Percentiles rank a stretch among this genome's conserved stretches.
Evolutionary conservation across 2,329 filamentous ascomycete species (phyloP).

Genomic region (Colletotrichum tropicale): DNA sequence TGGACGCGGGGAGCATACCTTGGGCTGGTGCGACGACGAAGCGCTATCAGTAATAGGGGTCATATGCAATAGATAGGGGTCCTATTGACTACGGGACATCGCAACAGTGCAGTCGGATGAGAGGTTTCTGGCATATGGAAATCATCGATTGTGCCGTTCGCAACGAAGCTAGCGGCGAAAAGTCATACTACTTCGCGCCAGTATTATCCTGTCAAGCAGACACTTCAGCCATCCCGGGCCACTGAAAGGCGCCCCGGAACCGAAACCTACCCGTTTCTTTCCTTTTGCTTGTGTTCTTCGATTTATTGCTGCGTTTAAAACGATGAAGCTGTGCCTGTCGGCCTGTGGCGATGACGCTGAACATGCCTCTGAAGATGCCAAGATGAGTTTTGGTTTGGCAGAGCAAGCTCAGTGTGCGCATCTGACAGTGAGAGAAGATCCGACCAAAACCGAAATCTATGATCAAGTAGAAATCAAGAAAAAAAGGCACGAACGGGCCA

Average conservation of each 20-base stretch:
- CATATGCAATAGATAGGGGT: neutral
- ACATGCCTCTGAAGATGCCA: neutral
- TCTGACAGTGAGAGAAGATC: neutral
- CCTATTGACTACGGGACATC: neutral
- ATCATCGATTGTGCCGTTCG: neutral
- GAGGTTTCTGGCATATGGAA: neutral
- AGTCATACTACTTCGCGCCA: neutral
- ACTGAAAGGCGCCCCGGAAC: neutral
- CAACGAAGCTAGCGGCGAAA: neutral
- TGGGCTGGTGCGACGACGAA: neutral
- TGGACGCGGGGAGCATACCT: neutral
- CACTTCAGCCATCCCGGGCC: neutral
- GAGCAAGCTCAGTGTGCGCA: neutral
- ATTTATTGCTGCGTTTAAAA: no score
- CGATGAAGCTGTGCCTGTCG: no score
- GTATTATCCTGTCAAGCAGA: neutral
- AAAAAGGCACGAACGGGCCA: neutral
- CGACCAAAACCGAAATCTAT: neutral
- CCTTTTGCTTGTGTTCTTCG: neutral
- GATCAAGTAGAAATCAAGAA: neutral
- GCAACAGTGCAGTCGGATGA: neutral
- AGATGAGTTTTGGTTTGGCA: neutral
- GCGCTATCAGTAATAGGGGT: neutral
- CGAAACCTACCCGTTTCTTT: neutral
- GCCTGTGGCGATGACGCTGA: neutral